Base-by-base conservation (phyloP, 495 filamentous ascomycete genomes). In the Aspergillus asperescens region DNA sequence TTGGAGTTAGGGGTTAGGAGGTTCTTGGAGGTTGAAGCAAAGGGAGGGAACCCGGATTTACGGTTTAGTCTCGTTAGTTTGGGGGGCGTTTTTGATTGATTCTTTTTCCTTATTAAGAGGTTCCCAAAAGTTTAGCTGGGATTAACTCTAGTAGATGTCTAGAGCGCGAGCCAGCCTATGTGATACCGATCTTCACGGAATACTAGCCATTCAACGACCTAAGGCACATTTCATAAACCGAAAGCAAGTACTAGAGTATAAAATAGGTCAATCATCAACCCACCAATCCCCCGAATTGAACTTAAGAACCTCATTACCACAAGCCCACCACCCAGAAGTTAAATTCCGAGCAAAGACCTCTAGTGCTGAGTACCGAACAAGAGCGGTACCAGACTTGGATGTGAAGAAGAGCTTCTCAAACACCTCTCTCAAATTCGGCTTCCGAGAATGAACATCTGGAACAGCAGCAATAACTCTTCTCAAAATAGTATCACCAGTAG, bases 271-370 rank as follows among this genome's bases (percentile, higher is more conserved):
- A 4, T 16, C 45, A 4, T 66, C 51, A 20, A 60, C 51, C 90
- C 92, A 96, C 62, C 81, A 79, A 22, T 84, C 77, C 16, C 75
- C 67, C 50, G 76, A 78, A 63, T 94, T 91, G 60, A 90, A 95
- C 51, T 83, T 84, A 19, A 95, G 66, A 1, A 80, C 88, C 64
- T 98, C 88, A 64, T 96, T 80, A 5, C 93, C 92, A 85, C 87
- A 95, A 24, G 80, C 80, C 80, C 83, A 88, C 92, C 93, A 97
- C 2, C 87, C 90, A 32, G 85, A 80, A 0, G 90, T 94, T 34
- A 95, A 69, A 56, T 90, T 82, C 34, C 93, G 71, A 4, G 90
- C 90, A 74, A 96, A 98, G 2, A 97, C 79, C 69, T 98, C 93
- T 23, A 95, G 62, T 4, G 78, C 89, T 23, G 69, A 59, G 59